phyloP scores from a whole-genome alignment of 441 rosid species.

The Bocquillonia castaneifolia region DNA sequence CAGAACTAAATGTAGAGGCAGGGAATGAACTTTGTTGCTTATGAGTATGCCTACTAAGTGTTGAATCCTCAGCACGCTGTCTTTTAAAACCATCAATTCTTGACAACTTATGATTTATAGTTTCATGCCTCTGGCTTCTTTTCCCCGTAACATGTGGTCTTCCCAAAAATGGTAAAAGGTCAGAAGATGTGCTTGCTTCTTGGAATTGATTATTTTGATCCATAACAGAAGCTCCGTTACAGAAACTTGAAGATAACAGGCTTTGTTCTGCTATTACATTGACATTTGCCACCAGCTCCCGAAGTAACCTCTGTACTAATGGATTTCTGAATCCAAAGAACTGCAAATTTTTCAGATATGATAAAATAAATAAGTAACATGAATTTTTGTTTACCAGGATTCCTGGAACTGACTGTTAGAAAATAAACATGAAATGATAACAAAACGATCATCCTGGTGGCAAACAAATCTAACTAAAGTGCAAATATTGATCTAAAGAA shows the following conservation, averaged over 20 bases:
- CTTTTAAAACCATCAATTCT: conserved; percentile 36
- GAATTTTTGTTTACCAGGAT: conserved; percentile 13
- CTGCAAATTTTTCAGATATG: conserved; percentile 43
- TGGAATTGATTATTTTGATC: conserved; percentile 27
- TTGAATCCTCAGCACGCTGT: conserved; percentile 29
- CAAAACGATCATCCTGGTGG: conserved; percentile 1
- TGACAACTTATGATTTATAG: conserved; percentile 24
- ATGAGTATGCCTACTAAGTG: conserved; percentile 20
- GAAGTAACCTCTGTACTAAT: conserved; percentile 72
- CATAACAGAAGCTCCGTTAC: conserved; percentile 32
- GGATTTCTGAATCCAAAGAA: conserved; percentile 84
- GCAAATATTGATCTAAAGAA: not conserved
- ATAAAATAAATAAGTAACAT: conserved; percentile 1
- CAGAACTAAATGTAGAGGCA: conserved; percentile 19
- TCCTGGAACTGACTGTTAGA: conserved; percentile 1
- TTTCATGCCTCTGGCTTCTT: conserved; percentile 50
- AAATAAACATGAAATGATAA: not conserved
- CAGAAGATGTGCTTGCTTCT: conserved; percentile 30
- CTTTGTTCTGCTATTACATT: conserved; percentile 44
- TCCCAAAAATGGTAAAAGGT: conserved; percentile 37
- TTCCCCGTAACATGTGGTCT: conserved; percentile 43
- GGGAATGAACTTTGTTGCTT: conserved; percentile 20
- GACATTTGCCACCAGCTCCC: conserved; percentile 69
- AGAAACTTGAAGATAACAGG: conserved; percentile 37
- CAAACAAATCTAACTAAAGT: not conserved